Evolutionary conservation across 2,329 filamentous ascomycete species (phyloP), one percentile per base, ranked within the genome.

Genomic region (Diaporthe vaccinii): DNA sequence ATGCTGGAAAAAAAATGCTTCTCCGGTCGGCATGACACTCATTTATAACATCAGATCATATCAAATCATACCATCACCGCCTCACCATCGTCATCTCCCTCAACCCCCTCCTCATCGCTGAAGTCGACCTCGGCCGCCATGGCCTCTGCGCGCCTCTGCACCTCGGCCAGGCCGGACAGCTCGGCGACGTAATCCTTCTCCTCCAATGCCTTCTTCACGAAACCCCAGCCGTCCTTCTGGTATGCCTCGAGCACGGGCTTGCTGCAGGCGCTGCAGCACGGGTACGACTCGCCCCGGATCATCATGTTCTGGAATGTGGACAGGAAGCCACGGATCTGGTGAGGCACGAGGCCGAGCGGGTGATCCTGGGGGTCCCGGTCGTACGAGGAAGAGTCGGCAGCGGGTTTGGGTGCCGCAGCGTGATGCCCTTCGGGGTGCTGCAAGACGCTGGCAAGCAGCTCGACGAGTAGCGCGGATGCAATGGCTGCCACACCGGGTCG

Each of bases 401-500:
- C 75, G 5, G 77, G 62, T 1, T 77, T 71, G 82, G 91, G 91
- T n/a, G 91, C 90, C 7, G 89, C 89, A 0, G 91, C 91, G 67
- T 89, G 86, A 28, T 90, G 87, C n/a, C 91, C 89, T 10, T 93
- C 86, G 0, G 96, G 95, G 81, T 98, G 96, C 82, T 99, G 97
- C 14, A 98, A 87, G 49, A 98, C 86, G 75, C 94, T 97, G 14
- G 96, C 92, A 39, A 99, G 89, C 7, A 98, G 89, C 83, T 99
- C 97, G 65, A 98, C 96, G 8, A 98, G 89, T 46, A 98, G 89
- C 2, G 95, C 95, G 3, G 97, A 98, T 10, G 97, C 97, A 74
- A 98, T 97, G 14, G 95, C 93, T 20, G 97, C 96, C 49, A 98
- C 92, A 22, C 97, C 97, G 0, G 97, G 97, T 14, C 97, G 92